Evolutionary conservation across 495 filamentous ascomycete species (phyloP).

Genomic region (Talaromyces ruber): DNA sequence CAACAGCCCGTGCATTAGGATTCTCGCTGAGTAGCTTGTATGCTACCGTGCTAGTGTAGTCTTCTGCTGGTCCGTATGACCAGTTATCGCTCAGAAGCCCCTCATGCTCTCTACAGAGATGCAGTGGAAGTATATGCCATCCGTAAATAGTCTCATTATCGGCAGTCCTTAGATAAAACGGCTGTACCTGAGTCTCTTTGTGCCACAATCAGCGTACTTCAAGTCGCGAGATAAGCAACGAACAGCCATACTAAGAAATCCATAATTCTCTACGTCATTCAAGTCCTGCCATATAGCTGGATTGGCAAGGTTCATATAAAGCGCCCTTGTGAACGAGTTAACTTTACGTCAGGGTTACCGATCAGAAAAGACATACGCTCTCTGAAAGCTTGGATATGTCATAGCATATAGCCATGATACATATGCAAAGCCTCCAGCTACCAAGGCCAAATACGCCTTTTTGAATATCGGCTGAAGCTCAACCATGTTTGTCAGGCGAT

Average conservation of each 20-base stretch:
- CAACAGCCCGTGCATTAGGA: slow-evolving; percentile 45
- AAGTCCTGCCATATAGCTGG: slow-evolving; percentile 60
- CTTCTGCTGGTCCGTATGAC: slow-evolving; percentile 27
- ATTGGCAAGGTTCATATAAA: slow-evolving; percentile 72
- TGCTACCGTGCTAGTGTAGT: slow-evolving; percentile 34
- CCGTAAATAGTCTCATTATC: slow-evolving; percentile 52
- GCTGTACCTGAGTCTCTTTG: slow-evolving; percentile 50
- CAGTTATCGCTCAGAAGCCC: slow-evolving; percentile 34
- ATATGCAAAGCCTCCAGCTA: slow-evolving; percentile 41
- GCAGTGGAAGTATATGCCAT: slow-evolving; percentile 54
- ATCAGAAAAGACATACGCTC: slow-evolving; percentile 30
- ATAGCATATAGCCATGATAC: slow-evolving; percentile 37
- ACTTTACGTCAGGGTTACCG: neutral
- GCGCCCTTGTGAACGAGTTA: slow-evolving; percentile 39
- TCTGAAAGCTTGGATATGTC: slow-evolving; percentile 41
- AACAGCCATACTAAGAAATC: slow-evolving; percentile 59
- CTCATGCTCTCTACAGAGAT: slow-evolving; percentile 43
- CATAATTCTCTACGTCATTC: slow-evolving; percentile 67
- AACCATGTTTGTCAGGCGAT: slow-evolving; percentile 20
- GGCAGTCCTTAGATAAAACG: slow-evolving; percentile 45
- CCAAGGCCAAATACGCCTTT: slow-evolving; percentile 51
- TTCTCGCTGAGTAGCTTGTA: slow-evolving; percentile 47
- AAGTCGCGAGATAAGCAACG: neutral
- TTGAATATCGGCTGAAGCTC: slow-evolving; percentile 40
- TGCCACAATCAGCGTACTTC: neutral